Conservation (phyloP, 768 basidiomycete genomes). For the Phylloporus arenicola region DNA sequence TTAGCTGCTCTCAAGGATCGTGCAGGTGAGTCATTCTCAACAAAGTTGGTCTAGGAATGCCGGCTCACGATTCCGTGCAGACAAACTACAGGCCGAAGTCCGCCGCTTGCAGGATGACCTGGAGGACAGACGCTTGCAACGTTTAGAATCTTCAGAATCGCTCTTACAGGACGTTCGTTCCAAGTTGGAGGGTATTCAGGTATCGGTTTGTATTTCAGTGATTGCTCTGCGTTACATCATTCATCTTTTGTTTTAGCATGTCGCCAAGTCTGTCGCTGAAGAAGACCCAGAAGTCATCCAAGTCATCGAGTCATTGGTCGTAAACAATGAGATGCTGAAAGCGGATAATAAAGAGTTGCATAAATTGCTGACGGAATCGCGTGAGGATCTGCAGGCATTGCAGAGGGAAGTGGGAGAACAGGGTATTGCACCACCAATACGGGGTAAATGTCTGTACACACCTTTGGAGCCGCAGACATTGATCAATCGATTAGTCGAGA, state of each 20-base stretch:
- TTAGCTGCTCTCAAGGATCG: slow-evolving; percentile 61
- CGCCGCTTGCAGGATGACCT: slow-evolving; percentile 57
- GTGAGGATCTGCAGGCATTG: slow-evolving; percentile 67
- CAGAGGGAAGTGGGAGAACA: slow-evolving; percentile 77
- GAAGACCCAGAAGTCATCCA: slow-evolving; percentile 58
- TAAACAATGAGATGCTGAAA: slow-evolving; percentile 78
- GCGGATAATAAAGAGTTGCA: slow-evolving; percentile 79
- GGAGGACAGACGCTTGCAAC: slow-evolving; percentile 54
- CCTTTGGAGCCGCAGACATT: background rate
- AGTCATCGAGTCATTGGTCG: slow-evolving; percentile 79
- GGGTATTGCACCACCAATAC: slow-evolving; percentile 43
- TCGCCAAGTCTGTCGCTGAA: slow-evolving; percentile 29
- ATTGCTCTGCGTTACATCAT: slow-evolving; percentile 1
- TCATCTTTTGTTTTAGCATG: slow-evolving; percentile 32
- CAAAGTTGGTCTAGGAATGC: background rate
- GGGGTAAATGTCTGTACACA: slow-evolving; percentile 30
- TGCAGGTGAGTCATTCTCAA: slow-evolving; percentile 40
- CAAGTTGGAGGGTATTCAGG: slow-evolving; percentile 56
- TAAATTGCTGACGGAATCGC: slow-evolving; percentile 62
- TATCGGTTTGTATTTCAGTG: slow-evolving; percentile 39
- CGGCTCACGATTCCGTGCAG: slow-evolving; percentile 33
- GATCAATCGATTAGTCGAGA: slow-evolving; percentile 22
- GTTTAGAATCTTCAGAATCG: slow-evolving; percentile 61
- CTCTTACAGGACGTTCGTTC: slow-evolving; percentile 61
- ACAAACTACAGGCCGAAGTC: slow-evolving; percentile 66